Conservation (phyloP, 805 yeast species). For the Wickerhamomyces alni region DNA sequence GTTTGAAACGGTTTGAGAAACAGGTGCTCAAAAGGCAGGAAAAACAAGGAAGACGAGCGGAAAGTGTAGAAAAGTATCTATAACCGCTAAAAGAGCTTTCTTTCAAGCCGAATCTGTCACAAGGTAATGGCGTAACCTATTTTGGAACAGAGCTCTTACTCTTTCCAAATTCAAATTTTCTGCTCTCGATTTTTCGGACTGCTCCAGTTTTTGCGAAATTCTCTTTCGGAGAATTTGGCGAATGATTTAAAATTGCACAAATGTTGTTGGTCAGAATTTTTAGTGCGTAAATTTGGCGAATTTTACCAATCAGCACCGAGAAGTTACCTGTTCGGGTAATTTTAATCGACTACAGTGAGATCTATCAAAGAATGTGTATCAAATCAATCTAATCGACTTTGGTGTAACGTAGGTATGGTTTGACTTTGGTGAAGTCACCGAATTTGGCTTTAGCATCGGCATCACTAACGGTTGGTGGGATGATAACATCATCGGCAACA, state of each 20-base stretch:
- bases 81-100: too few relatives aligned
- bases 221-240: not conserved
- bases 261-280: not conserved
- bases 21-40: too few relatives aligned
- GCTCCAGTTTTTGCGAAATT: too few relatives aligned
- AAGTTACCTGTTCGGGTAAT: too few relatives aligned
- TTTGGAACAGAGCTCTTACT: not conserved
- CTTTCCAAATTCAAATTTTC: constrained; percentile 2
- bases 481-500: constrained; percentile 85
- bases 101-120: too few relatives aligned
- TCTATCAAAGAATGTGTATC: too few relatives aligned
- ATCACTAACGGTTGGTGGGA: constrained; percentile 80
- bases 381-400: constrained; percentile 27
- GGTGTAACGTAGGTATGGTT: constrained; percentile 84
- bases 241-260: not conserved
- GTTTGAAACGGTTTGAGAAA: too few relatives aligned
- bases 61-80: too few relatives aligned
- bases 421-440: constrained; percentile 79
- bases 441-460: constrained; percentile 76
- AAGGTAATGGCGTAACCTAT: not conserved
- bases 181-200: constrained; percentile 1
- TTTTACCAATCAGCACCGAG: too few relatives aligned
- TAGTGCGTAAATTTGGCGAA: too few relatives aligned
- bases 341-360: too few relatives aligned
- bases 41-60: too few relatives aligned